A percentile compares a stretch with the other conserved stretches of the same genome.
phyloP scores from a whole-genome alignment of 1,284 basidiomycete genomes.

The Vanrija sp. region DNA sequence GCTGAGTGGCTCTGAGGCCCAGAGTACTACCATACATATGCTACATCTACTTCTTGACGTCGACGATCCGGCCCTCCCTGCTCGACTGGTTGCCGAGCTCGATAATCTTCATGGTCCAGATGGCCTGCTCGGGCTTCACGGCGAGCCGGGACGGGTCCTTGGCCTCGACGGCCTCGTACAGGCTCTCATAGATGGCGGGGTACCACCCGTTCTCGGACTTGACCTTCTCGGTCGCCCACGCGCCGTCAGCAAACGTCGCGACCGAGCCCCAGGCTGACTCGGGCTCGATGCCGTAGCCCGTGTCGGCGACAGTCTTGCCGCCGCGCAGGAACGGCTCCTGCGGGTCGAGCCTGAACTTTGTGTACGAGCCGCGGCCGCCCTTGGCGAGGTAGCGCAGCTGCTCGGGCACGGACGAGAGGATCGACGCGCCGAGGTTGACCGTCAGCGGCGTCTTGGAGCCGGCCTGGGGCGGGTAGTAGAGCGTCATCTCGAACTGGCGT shows the following conservation, averaged over 20 bases:
- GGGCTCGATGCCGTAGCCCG: slow-evolving; percentile 21
- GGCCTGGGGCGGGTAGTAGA: slow-evolving; percentile 56
- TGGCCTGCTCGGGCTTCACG: slow-evolving; percentile 27
- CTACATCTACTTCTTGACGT: slow-evolving; percentile 10
- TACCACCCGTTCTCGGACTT: slow-evolving; percentile 18
- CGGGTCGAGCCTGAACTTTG: slow-evolving; percentile 71
- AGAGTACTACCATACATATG: not conserved
- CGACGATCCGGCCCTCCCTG: slow-evolving; percentile 22
- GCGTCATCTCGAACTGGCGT: slow-evolving; percentile 60
- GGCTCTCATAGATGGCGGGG: slow-evolving; percentile 26
- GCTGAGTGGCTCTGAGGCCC: not conserved
- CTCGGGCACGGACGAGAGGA: slow-evolving; percentile 58
- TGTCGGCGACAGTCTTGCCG: slow-evolving; percentile 17
- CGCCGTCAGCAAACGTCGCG: slow-evolving; percentile 4
- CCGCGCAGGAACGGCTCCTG: slow-evolving; percentile 61
- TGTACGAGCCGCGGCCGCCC: slow-evolving; percentile 64
- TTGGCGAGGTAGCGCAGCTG: slow-evolving; percentile 64
- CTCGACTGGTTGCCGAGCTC: slow-evolving; percentile 32
- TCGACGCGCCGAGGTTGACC: slow-evolving; percentile 64
- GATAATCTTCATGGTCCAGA: slow-evolving; percentile 25
- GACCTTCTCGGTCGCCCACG: slow-evolving; percentile 4
- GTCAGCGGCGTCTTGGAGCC: slow-evolving; percentile 56
- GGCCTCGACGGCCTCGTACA: slow-evolving; percentile 23
- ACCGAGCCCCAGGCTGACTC: slow-evolving; percentile 21
- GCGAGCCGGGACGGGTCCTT: slow-evolving; percentile 19